A percentile compares a stretch with the other conserved stretches of the same genome.
phyloP scores from a whole-genome alignment of 768 basidiomycete species.

The Russula lepida region DNA sequence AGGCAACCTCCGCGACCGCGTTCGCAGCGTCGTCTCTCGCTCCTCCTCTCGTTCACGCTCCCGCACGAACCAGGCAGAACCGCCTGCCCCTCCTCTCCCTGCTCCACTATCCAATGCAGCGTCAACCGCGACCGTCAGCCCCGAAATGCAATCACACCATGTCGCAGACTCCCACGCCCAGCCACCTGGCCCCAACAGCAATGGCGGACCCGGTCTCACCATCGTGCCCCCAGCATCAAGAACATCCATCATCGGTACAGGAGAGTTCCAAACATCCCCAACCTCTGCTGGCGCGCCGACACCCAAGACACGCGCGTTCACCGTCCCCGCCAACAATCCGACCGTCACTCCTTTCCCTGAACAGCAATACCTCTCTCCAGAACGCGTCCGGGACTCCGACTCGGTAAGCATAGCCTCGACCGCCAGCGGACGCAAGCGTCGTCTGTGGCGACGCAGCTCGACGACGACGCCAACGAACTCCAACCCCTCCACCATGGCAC shows the following conservation, averaged over 20 bases:
- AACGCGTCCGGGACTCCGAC: conserved; percentile 19
- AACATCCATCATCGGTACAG: conserved; percentile 36
- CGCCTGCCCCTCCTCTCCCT: background rate
- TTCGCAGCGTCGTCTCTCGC: conserved; percentile 17
- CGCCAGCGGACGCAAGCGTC: conserved; percentile 17
- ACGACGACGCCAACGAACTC: conserved; percentile 9
- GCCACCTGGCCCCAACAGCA: background rate
- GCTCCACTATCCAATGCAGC: background rate
- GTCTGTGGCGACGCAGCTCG: conserved; percentile 15
- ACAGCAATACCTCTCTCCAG: conserved; percentile 10
- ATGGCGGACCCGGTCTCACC: conserved; percentile 8
- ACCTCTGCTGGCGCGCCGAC: background rate
- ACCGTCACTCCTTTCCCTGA: background rate
- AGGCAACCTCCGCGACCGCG: conserved; percentile 17
- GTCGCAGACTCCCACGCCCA: conserved; percentile 6
- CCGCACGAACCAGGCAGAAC: background rate
- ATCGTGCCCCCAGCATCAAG: conserved; percentile 35
- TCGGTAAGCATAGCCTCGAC: conserved; percentile 20
- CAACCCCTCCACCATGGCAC: background rate
- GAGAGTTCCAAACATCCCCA: conserved; percentile 2
- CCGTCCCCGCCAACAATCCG: background rate
- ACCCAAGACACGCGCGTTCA: background rate
- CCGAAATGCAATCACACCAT: background rate
- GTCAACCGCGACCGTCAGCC: background rate
- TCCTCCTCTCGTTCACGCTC: conserved; percentile 10